Conservation (phyloP, 139 green algal species). For the Tetradesmus lagerheimii region DNA sequence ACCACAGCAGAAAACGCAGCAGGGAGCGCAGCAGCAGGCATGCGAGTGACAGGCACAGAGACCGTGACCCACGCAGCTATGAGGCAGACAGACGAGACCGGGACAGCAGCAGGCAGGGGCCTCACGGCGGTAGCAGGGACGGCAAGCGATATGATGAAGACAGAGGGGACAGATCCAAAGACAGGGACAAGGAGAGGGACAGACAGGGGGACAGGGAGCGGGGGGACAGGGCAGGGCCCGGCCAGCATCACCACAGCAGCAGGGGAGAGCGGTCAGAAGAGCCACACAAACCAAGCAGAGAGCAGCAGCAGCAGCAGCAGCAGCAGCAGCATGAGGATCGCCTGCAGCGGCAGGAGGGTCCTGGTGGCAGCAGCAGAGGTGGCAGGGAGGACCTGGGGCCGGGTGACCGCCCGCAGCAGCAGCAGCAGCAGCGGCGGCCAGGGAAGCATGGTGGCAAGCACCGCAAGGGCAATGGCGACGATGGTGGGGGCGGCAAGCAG, state of each 20-base stretch:
- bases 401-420: slow-evolving; percentile 6
- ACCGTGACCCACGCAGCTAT: neutral
- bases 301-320: neutral
- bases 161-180: neutral
- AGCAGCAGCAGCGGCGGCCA: neutral
- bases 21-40: neutral
- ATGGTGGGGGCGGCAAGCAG: neutral
- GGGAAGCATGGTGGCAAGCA: neutral
- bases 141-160: neutral
- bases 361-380: slow-evolving; percentile 25
- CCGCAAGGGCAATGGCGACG: neutral
- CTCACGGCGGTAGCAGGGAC: neutral
- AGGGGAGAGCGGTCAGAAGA: neutral
- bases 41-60: slow-evolving; percentile 15
- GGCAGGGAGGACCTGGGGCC: neutral
- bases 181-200: neutral
- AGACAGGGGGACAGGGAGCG: neutral
- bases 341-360: neutral
- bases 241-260: neutral
- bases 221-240: neutral
- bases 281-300: neutral
- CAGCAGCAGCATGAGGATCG: neutral
- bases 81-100: neutral
- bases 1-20: slow-evolving; percentile 22
- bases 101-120: neutral